Evolutionary conservation across 352 stramenopile species (phyloP), one percentile per base, ranked within the genome.

Genomic region (Thalassiosira ordinaria): DNA sequence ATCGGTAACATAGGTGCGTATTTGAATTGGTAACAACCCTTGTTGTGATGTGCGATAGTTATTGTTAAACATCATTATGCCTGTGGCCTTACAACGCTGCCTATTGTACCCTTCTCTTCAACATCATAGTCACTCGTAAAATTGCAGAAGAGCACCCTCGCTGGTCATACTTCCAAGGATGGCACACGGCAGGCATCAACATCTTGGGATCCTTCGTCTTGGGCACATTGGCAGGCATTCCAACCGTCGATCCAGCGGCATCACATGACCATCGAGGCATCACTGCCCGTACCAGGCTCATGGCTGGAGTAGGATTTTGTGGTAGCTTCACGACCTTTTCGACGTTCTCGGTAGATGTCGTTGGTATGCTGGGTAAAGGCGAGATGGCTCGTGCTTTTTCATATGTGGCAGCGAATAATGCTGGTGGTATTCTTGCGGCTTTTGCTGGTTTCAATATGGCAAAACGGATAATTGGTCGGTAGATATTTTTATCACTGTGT

Each of bases 181-280:
- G 85, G 85, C 88, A 92, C 33, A 93, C 86, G 39, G 84, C 84
- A 46, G 86, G 78, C 8, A 90, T 93, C 18, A 93, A 93, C 65
- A 79, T 92, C 24, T 60, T 59, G 9, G 88, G 88, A 24, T 89
- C 78, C 39, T 91, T 91, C 47, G 55, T 91, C 6, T 60, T 93
- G 33, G 88, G 86, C 39, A 73, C 68, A 11, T 75, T 92, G 18
- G 59, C 76, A 13, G 82, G 67, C 8, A 59, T 78, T 26, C 82
- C 85, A 5, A 51, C 59, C 22, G n/a, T 75, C 55, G 22, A 59
- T 61, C 0, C 63, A 29, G 22, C 51, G 37, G 60, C 55, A 39
- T 11, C 20, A 11, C 26, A 55, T 41, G 59, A 64, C 20, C 11
- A 35, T 37, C 41, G 8, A 6, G 82, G 78, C n/a, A 62, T 92